Percentiles rank a stretch among this genome's conserved stretches.
Conservation (phyloP, 306 rosid genomes). For the Medicago arabica region DNA sequence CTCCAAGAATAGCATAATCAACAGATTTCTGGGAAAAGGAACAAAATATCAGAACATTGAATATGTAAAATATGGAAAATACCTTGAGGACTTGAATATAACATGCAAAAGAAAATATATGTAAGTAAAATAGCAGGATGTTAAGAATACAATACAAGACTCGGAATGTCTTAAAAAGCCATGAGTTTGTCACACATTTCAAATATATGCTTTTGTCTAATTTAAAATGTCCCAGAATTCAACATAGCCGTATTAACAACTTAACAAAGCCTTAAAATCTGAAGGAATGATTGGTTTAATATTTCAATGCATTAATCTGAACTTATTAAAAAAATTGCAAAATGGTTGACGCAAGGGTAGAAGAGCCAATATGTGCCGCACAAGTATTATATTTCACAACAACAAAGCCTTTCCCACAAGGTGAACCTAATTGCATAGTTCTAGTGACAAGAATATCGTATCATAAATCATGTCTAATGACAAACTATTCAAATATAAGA, state of each 20-base stretch:
- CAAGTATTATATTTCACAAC: slow-evolving; percentile 5
- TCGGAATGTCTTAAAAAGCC: not conserved
- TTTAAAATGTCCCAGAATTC: slow-evolving; percentile 28
- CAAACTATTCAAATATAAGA: not conserved
- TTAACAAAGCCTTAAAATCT: slow-evolving; percentile 49
- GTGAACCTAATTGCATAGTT: not conserved
- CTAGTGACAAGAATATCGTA: slow-evolving; percentile 9
- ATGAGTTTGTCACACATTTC: slow-evolving; percentile 6
- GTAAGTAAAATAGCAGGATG: slow-evolving; percentile 18
- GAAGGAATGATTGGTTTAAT: not conserved
- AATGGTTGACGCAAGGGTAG: not conserved
- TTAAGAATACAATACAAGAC: not conserved
- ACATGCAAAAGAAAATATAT: slow-evolving; percentile 20
- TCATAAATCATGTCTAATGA: slow-evolving; percentile 2
- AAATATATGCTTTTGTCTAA: slow-evolving; percentile 35
- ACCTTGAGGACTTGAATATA: not conserved
- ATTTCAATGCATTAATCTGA: not conserved
- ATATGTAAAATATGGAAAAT: not conserved
- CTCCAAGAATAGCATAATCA: slow-evolving; percentile 87
- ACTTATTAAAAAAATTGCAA: not conserved
- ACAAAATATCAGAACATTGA: slow-evolving; percentile 15
- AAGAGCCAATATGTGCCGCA: not conserved
- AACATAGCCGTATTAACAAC: slow-evolving; percentile 24
- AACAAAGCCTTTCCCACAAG: not conserved
- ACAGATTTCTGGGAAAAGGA: slow-evolving; percentile 64